These are phyloP conservation scores for Hura crepitans DNA, from an alignment of 441 rosid genomes.

Conservation along the genomic window DNA sequence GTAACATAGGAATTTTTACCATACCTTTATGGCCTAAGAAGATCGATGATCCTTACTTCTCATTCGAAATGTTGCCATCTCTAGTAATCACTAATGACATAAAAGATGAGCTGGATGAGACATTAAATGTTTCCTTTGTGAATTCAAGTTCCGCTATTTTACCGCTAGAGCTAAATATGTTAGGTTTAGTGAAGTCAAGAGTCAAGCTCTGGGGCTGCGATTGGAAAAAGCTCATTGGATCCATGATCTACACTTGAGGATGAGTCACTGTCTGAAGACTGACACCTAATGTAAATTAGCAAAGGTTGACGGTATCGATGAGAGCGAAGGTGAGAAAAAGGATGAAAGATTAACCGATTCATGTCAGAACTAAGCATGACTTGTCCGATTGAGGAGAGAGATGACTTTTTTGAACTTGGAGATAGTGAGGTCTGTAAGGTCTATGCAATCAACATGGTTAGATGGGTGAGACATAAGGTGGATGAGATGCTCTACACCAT, in stretches of 20 bases:
- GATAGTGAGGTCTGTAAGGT: constrained; percentile 62
- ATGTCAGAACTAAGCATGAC: constrained; percentile 89
- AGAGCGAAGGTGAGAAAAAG: constrained; percentile 21
- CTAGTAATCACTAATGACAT: constrained; percentile 83
- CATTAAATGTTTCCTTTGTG: constrained; percentile 62
- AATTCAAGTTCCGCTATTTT: constrained; percentile 54
- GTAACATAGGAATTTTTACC: too few relatives aligned
- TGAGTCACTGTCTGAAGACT: too few relatives aligned
- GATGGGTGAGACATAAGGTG: constrained; percentile 54
- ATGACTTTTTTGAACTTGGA: constrained; percentile 50
- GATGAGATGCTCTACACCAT: constrained; percentile 79
- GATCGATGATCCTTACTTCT: constrained; percentile 56
- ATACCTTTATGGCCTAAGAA: too few relatives aligned
- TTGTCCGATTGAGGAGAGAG: constrained; percentile 55
- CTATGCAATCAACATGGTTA: constrained; percentile 46
- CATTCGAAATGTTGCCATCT: constrained; percentile 87
- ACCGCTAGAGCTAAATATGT: constrained; percentile 39
- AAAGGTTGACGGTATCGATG: constrained; percentile 28
- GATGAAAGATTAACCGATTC: constrained; percentile 49
- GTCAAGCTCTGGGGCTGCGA: constrained; percentile 61
- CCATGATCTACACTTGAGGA: constrained; percentile 17
- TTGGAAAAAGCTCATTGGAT: constrained; percentile 40
- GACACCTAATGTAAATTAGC: constrained; percentile 15
- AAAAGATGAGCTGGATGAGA: constrained; percentile 72
- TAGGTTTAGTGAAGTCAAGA: constrained; percentile 74